Conservation (phyloP, 345 rosid species). For the Camelina laxa region DNA sequence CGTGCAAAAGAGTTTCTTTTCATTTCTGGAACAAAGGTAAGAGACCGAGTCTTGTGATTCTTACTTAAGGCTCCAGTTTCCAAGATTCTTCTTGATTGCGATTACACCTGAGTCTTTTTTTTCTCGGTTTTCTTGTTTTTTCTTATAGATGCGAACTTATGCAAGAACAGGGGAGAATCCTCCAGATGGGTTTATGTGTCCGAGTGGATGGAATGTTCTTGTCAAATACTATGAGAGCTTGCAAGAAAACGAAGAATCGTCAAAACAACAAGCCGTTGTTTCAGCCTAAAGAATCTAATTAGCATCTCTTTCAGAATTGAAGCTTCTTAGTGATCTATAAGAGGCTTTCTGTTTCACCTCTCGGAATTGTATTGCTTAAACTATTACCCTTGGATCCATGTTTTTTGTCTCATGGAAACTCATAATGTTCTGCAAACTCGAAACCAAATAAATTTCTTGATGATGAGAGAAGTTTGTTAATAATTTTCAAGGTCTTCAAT, state of each 20-base stretch:
- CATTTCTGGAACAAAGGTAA: slow-evolving; percentile 97
- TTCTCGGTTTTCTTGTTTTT: slow-evolving; percentile 7
- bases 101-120: background rate
- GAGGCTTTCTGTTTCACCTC: slow-evolving; percentile 24
- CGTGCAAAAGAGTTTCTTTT: slow-evolving; percentile 89
- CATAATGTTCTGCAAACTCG: slow-evolving; percentile 5
- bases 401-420: slow-evolving; percentile 15
- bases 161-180: slow-evolving; percentile 91
- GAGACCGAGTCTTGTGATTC: background rate
- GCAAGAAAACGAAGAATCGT: slow-evolving; percentile 60
- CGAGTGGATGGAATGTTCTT: slow-evolving; percentile 90
- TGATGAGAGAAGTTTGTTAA: slow-evolving; percentile 7
- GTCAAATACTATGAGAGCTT: slow-evolving; percentile 77
- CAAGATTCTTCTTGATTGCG: background rate
- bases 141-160: slow-evolving; percentile 74
- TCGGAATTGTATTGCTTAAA: slow-evolving; percentile 23
- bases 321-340: background rate
- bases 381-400: slow-evolving; percentile 8
- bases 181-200: slow-evolving; percentile 98
- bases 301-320: slow-evolving; percentile 5
- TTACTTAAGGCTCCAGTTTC: background rate
- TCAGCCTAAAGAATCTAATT: slow-evolving; percentile 42
- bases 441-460: slow-evolving; percentile 29
- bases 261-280: slow-evolving; percentile 47
- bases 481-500: background rate